Base-by-base conservation (phyloP, 306 rosid species). In the Rosa lucieae region DNA sequence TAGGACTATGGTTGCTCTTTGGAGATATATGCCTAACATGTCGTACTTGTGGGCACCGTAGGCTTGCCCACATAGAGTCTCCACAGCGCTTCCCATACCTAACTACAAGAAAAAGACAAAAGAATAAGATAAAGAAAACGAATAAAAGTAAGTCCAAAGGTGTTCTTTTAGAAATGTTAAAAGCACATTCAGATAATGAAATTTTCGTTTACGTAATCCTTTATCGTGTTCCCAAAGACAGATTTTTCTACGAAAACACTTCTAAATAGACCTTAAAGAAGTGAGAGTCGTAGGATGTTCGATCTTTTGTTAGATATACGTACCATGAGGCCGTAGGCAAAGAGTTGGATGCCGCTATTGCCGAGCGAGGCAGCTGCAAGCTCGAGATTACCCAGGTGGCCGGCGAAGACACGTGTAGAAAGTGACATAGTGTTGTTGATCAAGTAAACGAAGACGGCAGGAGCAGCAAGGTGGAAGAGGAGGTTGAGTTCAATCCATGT, bases 41-140 rank as follows among this genome's bases (percentile, higher is more conserved):
- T 89, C 92, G 29, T 91, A 77, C 49, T 76, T 87, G 1, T 81
- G 49, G 3, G 93, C 97, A 3, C 96, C 97, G 66, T 82, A 90
- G 0, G 97, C 96, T 78, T 92, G 96, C 0, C 97, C 97, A 9
- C 97, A 90, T 44, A 92, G 77, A 0, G 96, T 92, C 83, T 92
- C 97, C 73, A 90, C 97, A 0, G 97, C 97, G 6, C 97, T 92
- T 77, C 97, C 97, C 97, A 92, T 92, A 0, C 97, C 97, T 23
- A 92, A 78, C 95, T 92, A 32, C 26, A 23, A 10, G n/a, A 66
- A 29, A 1, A 20, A 17, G 10, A 42, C 29, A 44, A 43, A 8
- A 15, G 0, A 21, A 51, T 1, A 32, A 32, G 35, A 32, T 26
- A 26, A 32, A 32, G 35, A 32, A 32, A 32, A 32, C 35, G 35